Conservation (phyloP, 2,329 filamentous ascomycete genomes). For the Microdochium paspali region DNA sequence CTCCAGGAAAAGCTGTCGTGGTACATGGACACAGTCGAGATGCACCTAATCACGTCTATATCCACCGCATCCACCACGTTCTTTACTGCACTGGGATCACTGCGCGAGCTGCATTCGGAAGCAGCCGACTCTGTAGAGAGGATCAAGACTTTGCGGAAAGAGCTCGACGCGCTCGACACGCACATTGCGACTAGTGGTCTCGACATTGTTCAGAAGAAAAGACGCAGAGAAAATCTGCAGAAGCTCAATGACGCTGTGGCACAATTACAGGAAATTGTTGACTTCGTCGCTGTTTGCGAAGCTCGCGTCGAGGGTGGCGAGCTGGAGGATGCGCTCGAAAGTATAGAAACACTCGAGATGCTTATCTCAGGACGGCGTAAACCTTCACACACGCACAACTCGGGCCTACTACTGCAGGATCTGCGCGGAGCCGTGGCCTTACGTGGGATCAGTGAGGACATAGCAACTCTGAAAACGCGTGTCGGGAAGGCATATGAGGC, state of each 20-base stretch:
- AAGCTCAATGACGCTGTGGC: slow-evolving; percentile 74
- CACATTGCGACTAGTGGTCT: slow-evolving; percentile 82
- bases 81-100: slow-evolving; percentile 84
- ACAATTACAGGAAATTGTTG: slow-evolving; percentile 72
- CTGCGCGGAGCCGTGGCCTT: slow-evolving; percentile 70
- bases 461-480: slow-evolving; percentile 65
- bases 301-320: slow-evolving; percentile 74
- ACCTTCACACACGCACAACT: slow-evolving; percentile 16
- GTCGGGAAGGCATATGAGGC: slow-evolving; percentile 83
- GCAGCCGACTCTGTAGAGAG: slow-evolving; percentile 82
- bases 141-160: slow-evolving; percentile 72
- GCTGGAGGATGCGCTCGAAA: slow-evolving; percentile 68
- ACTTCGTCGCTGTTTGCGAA: slow-evolving; percentile 68
- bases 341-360: slow-evolving; percentile 68
- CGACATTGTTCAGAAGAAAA: slow-evolving; percentile 74
- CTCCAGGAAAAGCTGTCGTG: slow-evolving; percentile 96
- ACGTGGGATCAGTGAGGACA: slow-evolving; percentile 68
- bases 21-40: slow-evolving; percentile 99
- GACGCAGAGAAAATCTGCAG: slow-evolving; percentile 73
- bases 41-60: slow-evolving; percentile 93
- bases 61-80: slow-evolving; percentile 93
- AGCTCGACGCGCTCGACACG: slow-evolving; percentile 71
- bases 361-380: slow-evolving; percentile 67
- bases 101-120: slow-evolving; percentile 85
- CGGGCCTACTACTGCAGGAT: slow-evolving; percentile 45